phyloP scores from a whole-genome alignment of 129 eudicot genomes.

The Kitagawia praeruptora region DNA sequence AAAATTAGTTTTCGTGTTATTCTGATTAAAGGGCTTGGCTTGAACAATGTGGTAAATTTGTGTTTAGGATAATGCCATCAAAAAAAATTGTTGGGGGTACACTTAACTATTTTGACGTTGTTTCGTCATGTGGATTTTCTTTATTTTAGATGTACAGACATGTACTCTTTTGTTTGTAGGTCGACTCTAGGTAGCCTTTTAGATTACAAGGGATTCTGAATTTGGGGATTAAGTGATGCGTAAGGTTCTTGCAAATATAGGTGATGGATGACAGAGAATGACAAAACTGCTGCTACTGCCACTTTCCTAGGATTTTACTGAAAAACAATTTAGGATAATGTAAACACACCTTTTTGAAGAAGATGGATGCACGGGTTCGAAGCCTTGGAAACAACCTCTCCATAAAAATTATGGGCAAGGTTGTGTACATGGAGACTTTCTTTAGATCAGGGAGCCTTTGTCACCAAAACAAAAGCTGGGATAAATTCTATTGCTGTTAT shows the following conservation, averaged over 20 bases:
- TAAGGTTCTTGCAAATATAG: neutral
- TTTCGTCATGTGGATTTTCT: neutral
- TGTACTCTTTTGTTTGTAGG: neutral
- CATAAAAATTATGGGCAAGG: neutral
- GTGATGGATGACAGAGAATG: neutral
- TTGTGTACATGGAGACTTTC: neutral
- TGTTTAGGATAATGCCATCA: neutral
- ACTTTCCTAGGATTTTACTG: neutral
- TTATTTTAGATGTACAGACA: neutral
- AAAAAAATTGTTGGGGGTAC: neutral
- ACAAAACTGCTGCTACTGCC: neutral
- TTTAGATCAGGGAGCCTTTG: neutral
- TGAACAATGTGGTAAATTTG: neutral
- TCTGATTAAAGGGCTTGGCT: neutral
- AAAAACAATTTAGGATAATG: too few relatives aligned
- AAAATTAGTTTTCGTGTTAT: neutral
- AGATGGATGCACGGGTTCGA: neutral
- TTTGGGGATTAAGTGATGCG: neutral
- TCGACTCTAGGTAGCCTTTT: neutral
- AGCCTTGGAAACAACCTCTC: neutral
- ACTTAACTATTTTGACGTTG: neutral
- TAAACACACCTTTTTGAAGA: too few relatives aligned
- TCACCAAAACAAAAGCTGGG: neutral
- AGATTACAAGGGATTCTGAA: neutral
- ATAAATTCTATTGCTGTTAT: neutral